A percentile compares a stretch with the other conserved stretches of the same genome.
These are phyloP conservation scores for Russula abietina DNA, from an alignment of 768 basidiomycete species.

Conservation along the genomic window DNA sequence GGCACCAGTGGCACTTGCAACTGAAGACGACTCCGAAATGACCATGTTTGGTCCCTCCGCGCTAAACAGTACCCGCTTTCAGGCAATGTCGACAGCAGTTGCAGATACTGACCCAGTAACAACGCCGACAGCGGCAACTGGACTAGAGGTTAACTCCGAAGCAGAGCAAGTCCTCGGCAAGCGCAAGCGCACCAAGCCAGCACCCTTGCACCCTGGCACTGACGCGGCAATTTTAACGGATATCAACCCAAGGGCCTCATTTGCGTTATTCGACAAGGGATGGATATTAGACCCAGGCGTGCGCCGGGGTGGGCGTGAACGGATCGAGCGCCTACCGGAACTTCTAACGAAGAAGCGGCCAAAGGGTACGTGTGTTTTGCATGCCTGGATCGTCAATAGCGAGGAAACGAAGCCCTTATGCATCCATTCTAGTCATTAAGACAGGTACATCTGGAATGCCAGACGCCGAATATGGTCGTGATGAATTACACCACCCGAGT, in stretches of 20 bases:
- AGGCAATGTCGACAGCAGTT: not conserved
- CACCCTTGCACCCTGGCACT: slow-evolving; percentile 32
- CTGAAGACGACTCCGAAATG: slow-evolving; percentile 14
- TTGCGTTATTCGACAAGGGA: slow-evolving; percentile 76
- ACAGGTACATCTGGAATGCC: not conserved
- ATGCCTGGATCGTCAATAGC: slow-evolving; percentile 26
- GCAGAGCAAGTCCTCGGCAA: slow-evolving; percentile 17
- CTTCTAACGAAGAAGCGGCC: slow-evolving; percentile 39
- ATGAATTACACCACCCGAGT: not conserved
- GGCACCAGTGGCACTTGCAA: not conserved
- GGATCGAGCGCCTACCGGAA: slow-evolving; percentile 39
- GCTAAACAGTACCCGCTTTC: slow-evolving; percentile 36
- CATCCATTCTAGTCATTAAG: not conserved
- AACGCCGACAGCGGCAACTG: not conserved
- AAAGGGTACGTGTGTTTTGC: slow-evolving; percentile 47
- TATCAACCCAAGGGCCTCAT: slow-evolving; percentile 66
- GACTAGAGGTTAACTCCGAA: not conserved
- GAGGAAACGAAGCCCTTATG: slow-evolving; percentile 12
- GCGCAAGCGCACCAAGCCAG: slow-evolving; percentile 19
- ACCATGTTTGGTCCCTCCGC: slow-evolving; percentile 42
- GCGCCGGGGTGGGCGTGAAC: slow-evolving; percentile 53
- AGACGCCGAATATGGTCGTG: not conserved
- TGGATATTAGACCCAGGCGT: slow-evolving; percentile 82
- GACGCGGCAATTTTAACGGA: slow-evolving; percentile 58
- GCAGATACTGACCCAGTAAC: not conserved